Evolutionary conservation across 257 asterid genomes (phyloP), one percentile per base, ranked within the genome.

Genomic region (Solanum ahanhuiri): DNA sequence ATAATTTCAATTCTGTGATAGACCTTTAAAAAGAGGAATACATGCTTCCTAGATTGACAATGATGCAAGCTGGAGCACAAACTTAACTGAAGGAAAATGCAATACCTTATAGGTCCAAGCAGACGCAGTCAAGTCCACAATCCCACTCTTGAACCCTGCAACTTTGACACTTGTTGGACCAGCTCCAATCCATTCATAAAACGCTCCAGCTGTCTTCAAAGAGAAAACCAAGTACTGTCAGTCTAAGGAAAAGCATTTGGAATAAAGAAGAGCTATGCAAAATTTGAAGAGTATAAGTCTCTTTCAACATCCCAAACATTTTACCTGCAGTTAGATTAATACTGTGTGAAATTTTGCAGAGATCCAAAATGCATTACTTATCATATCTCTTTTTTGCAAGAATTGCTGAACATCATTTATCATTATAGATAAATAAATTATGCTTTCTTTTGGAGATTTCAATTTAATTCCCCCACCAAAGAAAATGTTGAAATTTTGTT

Each of bases 141-240:
- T 91, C 85, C 93, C 94, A 83, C 89, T 94, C 89, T 92, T 91
- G 87, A 91, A 88, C 87, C 98, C 98, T 85, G 84, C 89, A 90
- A 96, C 90, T 88, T 85, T 93, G 91, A 94, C 96, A 86, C 89
- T 92, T 41, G 91, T 93, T 71, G 95, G 97, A 91, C 98, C 98
- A 28, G 98, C 98, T 87, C 98, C 98, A 85, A 91, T 70, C 95
- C 95, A 94, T 88, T 96, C 98, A 90, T 94, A 95, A 63, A 92
- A 93, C 28, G 97, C 82, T 89, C 98, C 98, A 86, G 98, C 98
- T 89, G 92, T 96, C 98, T 95, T 87, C 45, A 90, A 87, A 84
- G 77, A 39, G 67, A 81, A 84, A 84, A 67, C 12, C 20, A 30
- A n/a, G 66, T 51, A 51, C 17, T 43, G 63, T 20, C 0, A 83